These are phyloP conservation scores for Auricularia heimuer DNA, from an alignment of 768 basidiomycete genomes.

Conservation along the genomic window DNA sequence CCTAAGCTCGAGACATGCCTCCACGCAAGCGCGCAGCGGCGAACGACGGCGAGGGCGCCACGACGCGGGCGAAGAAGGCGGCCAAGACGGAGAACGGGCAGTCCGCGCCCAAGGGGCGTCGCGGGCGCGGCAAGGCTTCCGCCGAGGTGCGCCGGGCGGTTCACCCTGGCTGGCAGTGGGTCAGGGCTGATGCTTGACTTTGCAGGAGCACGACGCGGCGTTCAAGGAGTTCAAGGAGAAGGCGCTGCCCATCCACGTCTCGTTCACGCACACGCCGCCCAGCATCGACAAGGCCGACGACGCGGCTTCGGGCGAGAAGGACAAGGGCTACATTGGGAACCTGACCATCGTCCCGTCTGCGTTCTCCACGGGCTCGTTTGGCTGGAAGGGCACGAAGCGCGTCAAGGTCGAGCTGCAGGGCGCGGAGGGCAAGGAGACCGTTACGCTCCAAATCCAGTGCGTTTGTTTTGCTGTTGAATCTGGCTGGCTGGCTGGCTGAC, in stretches of 20 bases:
- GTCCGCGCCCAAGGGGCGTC: slow-evolving; percentile 18
- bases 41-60: slow-evolving; percentile 27
- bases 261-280: slow-evolving; percentile 57
- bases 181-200: slow-evolving; percentile 18
- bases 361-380: slow-evolving; percentile 70
- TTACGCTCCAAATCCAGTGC: slow-evolving; percentile 66
- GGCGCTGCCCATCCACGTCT: slow-evolving; percentile 60
- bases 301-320: slow-evolving; percentile 26
- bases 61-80: slow-evolving; percentile 40
- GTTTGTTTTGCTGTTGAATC: slow-evolving; percentile 20
- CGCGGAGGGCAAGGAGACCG: slow-evolving; percentile 44
- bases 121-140: slow-evolving; percentile 23
- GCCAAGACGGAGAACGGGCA: slow-evolving; percentile 34
- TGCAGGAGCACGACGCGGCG: slow-evolving; percentile 25
- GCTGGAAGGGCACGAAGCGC: slow-evolving; percentile 73
- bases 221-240: slow-evolving; percentile 42
- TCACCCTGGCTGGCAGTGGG: not conserved
- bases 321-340: slow-evolving; percentile 52
- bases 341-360: slow-evolving; percentile 46
- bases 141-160: slow-evolving; percentile 27
- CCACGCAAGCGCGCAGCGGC: slow-evolving; percentile 29
- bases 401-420: slow-evolving; percentile 53
- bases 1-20: not conserved
- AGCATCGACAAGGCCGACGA: slow-evolving; percentile 25
- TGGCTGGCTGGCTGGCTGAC: not conserved